Base-by-base conservation (phyloP, 257 asterid genomes). In the Solanum virginianum region DNA sequence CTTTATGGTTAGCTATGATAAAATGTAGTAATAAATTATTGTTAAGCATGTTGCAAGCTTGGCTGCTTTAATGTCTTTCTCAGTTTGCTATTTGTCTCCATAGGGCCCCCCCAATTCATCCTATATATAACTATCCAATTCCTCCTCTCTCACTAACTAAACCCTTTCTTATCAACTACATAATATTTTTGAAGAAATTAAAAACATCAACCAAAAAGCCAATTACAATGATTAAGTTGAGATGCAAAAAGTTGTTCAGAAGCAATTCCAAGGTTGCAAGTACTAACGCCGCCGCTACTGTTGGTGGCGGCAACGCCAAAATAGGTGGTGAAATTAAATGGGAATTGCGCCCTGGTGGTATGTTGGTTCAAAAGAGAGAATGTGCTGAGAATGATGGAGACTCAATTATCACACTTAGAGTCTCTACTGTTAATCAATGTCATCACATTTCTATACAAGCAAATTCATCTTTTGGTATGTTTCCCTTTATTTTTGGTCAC, bases 301-400 rank as follows among this genome's bases (percentile, higher is more conserved):
- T 14, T 0, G 80, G 65, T 29, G 41, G 82, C 2, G 36, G 57
- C 18, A 18, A 36, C 15, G 10, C 20, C n/a, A 51, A 20, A 10
- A n/a, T 57, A 82, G 72, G 74, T 16, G 89, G 88, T 1, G 94
- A 95, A 83, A 95, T 93, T 80, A 92, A 91, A 71, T 95, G 97
- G 98, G 97, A 95, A 56, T 69, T 93, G 8, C 90, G 98, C 70
- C 98, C 98, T 0, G 98, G 98, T 0, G 98, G 98, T 79, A 95
- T 95, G 98, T 90, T 95, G 16, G 98, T 95, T 10, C 98, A 95
- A 66, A 95, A 87, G 65, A 85, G 98, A 87, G 95, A 91, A 22
- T 90, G 54, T 80, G 85, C 86, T 18, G 89, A 87, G 55, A 85
- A 86, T 55, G 83, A 55, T 22, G 90, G 74, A 1, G 93, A 92